Evolutionary conservation across 2,329 filamentous ascomycete species (phyloP), one percentile per base, ranked within the genome.

Genomic region (Penicillium sp.): DNA sequence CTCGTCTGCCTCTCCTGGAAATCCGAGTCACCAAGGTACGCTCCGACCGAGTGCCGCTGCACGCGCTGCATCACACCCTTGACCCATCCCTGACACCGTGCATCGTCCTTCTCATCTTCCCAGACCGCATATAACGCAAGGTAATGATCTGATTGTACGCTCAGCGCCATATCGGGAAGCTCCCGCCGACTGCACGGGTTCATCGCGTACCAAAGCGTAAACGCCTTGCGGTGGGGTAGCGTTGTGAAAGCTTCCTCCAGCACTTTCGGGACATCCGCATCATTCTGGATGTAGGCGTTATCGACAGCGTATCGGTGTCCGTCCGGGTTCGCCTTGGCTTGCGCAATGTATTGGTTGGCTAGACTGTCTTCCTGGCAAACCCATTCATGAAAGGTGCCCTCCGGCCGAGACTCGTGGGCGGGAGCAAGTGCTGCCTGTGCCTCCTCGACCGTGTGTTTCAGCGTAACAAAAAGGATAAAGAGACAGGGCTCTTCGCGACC

Each of bases 81-180:
- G 1, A 84, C 76, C 84, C 84, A 86, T 1, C 47, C 64, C 31
- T 72, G 71, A 67, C 79, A 83, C n/a, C 66, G 63, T 0, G 67
- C 69, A 62, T 86, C 84, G 45, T 85, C 82, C 2, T 68, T 63
- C 19, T 70, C 73, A 26, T 83, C 72, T 53, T 84, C 79, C 80
- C 82, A 86, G 2, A 85, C 72, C 0, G 81, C 76, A 65, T 86
- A 86, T 3, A 84, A 58, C 1, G 84, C 83, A 67, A 86, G 82
- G 70, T 86, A 86, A 69, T 86, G 84, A 65, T 86, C 84, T 0
- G 78, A 79, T 58, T 85, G 83, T 80, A 86, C 80, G 30, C 79
- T 83, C 15, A 85, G 72, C 3, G 84, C 84, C 84, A 86, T 86
- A 60, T 83, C 81, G 0, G 78, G 75, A 41, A 81, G 71, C 31